Base-by-base conservation (phyloP, 768 basidiomycete species). In the Pleurotus cornucopiae region DNA sequence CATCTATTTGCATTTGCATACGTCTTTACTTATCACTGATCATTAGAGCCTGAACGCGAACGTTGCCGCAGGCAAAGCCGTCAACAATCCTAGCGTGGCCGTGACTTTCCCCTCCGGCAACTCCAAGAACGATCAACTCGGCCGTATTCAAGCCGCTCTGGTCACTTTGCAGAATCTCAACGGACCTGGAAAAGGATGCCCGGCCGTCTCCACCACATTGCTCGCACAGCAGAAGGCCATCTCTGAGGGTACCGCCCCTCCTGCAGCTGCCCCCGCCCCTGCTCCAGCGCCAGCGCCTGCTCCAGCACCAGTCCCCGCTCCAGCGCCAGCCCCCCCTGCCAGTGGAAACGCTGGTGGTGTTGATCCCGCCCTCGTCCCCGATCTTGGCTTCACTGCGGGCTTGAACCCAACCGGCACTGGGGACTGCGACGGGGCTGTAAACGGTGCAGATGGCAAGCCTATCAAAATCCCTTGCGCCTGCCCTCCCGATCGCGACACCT, bases 101-200 rank as follows among this genome's bases (percentile, higher is more conserved):
- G 70, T 89, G 2, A 74, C 78, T 13, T 91, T 87, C 77, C 88
- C 87, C 1, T 78, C 78, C 1, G 85, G 82, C 61, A 71, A 75
- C 60, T 82, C 80, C 6, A 75, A 72, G 55, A 68, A 66, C 6
- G 80, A 81, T 48, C 74, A 82, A 63, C 67, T 78, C 45, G 73
- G 81, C 0, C 82, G 88, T 34, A 72, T 91, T 57, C 71, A 81
- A 46, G 76, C 86, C 21, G 77, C 82, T 5, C 63, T 83, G 9
- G 77, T 87, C 43, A 85, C 88, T 5, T 71, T 90, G n/a, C 89
- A 91, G 71, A 91, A 90, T 67, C 66, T 90, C 38, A 72, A 76
- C 49, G 88, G 87, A 1, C 75, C 84, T 0, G 89, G 88, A 38
- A 67, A 76, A 5, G 89, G 87, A 12, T 89, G 86, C 66, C 87